Evolutionary conservation across 108 stramenopile genomes (phyloP), one percentile per base, ranked within the genome.

Genomic region (Nannochloropsis gaditana): DNA sequence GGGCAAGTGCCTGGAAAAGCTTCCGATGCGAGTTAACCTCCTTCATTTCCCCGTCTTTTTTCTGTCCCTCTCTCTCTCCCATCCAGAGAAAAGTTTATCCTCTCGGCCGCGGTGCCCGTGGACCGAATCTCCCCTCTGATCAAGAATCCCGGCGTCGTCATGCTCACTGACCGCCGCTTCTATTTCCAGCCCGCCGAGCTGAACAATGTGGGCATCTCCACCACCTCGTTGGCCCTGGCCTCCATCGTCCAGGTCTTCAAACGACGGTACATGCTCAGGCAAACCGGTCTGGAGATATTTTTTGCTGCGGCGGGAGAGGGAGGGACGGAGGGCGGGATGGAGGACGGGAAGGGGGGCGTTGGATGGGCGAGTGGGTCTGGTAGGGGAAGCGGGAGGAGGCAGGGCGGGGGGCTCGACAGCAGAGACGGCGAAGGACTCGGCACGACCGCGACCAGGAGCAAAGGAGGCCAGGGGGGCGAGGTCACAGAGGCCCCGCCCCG

Each of bases 161-260:
- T 91, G 84, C 80, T 91, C 45, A 91, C 91, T 10, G 87, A 88
- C 43, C 2, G 11, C 43, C 85, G 91, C 19, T 44, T 92, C 3
- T 92, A 92, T 85, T 92, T 92, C 81, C 90, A 92, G 83, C 92
- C 92, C 42, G 88, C 91, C 9, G 82, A 90, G 80, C 86, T 92
- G 42, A 92, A 92, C 87, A 91, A 92, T 42, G 86, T 90, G 9
- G 91, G 91, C n/a, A 91, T 91, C 42, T 73, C 89, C 5, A 84
- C 86, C 21, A 87, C 90, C 9, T 44, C 44, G 9, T 91, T 88
- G 43, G 45, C 86, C 19, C 45, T 89, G 9, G 42, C 86, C 10
- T 43, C 44, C 15, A 42, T 90, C 80, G 47, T 44, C 19, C 88
- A 82, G 4, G 79, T 88, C 9, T 89, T 89, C 80, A 89, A 87